Conservation (phyloP, 108 stramenopile genomes). For the Cyclotella choctawhatcheeana region DNA sequence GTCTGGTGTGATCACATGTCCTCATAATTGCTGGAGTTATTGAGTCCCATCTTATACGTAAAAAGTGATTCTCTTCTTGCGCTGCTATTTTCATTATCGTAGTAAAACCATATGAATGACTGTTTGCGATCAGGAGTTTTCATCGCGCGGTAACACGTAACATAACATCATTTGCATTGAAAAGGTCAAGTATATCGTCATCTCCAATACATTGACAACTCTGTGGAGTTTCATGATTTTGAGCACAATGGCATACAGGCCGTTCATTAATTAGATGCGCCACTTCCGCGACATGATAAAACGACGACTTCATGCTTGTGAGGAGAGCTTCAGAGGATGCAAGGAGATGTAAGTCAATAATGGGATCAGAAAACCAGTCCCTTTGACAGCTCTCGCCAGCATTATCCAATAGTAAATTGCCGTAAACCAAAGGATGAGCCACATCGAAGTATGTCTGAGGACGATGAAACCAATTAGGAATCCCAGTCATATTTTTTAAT, state of each 20-base stretch:
- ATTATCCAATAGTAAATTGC: background rate
- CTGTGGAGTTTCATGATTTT: background rate
- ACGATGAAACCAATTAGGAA: slow-evolving; percentile 8
- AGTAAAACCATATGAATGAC: no score
- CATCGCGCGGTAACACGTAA: no score
- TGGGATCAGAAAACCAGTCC: background rate
- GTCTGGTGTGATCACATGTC: no score
- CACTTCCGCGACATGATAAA: slow-evolving; percentile 1
- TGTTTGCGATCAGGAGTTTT: no score
- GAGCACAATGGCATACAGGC: slow-evolving; percentile 1
- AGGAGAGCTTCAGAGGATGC: background rate
- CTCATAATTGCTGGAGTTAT: no score
- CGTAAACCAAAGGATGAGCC: background rate
- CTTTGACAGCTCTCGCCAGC: background rate
- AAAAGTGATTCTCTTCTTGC: no score
- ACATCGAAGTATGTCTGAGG: background rate
- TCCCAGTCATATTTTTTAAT: background rate
- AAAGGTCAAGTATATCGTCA: no score
- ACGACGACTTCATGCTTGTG: background rate
- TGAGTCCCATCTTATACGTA: no score
- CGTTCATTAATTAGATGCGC: background rate
- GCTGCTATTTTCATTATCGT: no score
- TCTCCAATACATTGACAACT: slow-evolving; percentile 9
- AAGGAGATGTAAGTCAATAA: slow-evolving; percentile 1
- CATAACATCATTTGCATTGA: no score